These are phyloP conservation scores for Fagus sylvatica DNA, from an alignment of 306 rosid genomes.

Conservation along the genomic window DNA sequence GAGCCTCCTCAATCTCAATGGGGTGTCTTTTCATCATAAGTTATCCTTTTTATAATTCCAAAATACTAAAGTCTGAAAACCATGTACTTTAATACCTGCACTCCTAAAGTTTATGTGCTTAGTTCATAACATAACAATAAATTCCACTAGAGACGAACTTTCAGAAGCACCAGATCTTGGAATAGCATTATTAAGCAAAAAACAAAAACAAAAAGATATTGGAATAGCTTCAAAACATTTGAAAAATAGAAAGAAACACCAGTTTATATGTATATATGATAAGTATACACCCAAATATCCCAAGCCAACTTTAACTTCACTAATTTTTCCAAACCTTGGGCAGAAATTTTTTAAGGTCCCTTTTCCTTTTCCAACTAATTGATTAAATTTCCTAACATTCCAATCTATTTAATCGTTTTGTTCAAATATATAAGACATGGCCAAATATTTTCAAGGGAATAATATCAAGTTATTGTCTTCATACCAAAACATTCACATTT, in stretches of 20 bases:
- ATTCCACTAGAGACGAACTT: not conserved
- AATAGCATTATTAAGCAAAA: not conserved
- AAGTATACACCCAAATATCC: not conserved
- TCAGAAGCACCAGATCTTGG: not conserved
- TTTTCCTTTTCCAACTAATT: not conserved
- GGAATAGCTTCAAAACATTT: not conserved
- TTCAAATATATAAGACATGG: not conserved
- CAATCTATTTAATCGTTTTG: not conserved
- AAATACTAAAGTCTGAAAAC: too few relatives aligned
- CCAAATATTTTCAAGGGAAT: not conserved
- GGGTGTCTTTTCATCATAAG: not conserved
- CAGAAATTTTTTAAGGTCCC: not conserved
- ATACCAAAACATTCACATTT: not conserved
- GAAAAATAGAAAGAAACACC: not conserved
- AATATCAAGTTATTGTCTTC: not conserved
- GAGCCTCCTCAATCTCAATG: not conserved
- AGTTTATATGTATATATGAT: not conserved
- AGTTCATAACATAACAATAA: too few relatives aligned
- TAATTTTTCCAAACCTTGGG: not conserved
- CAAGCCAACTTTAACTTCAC: not conserved
- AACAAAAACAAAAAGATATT: not conserved
- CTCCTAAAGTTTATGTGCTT: not conserved
- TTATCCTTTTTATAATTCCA: not conserved
- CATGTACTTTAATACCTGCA: not conserved
- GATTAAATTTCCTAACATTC: not conserved